These are phyloP conservation scores for Puccinia coronata DNA, from an alignment of 1,284 basidiomycete species.

Conservation along the genomic window DNA sequence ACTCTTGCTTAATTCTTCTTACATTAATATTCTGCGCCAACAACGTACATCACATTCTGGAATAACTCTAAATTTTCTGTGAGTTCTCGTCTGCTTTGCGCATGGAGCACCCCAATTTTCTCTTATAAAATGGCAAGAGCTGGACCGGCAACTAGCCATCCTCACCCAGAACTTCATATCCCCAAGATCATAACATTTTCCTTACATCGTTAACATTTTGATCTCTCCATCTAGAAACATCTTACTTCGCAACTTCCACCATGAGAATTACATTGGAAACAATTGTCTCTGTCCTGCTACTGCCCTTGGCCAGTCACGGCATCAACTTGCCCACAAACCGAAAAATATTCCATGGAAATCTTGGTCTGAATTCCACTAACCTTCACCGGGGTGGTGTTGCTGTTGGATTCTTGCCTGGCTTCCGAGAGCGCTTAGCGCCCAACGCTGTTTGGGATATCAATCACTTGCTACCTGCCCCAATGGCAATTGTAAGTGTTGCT, in stretches of 20 bases:
- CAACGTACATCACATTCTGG: constrained; percentile 9
- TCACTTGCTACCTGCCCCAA: constrained; percentile 30
- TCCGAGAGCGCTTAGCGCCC: constrained; percentile 35
- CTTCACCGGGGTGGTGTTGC: constrained; percentile 33
- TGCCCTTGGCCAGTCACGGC: background rate
- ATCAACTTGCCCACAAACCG: background rate
- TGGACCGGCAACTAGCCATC: background rate
- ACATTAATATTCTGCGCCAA: constrained; percentile 10
- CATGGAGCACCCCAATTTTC: background rate
- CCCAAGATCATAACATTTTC: background rate
- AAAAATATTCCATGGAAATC: background rate
- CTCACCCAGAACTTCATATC: background rate
- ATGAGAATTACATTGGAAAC: constrained; percentile 8
- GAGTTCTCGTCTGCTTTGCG: background rate
- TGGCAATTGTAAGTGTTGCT: constrained; percentile 41
- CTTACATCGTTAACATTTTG: background rate
- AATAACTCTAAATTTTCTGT: background rate
- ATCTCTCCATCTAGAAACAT: constrained; percentile 3
- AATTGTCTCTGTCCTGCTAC: background rate
- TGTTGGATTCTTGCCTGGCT: constrained; percentile 41
- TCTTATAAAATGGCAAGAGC: background rate
- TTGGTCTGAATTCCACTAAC: constrained; percentile 36
- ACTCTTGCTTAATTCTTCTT: background rate
- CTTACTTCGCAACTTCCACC: background rate
- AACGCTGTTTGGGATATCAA: constrained; percentile 44